phyloP scores from a whole-genome alignment of 164 flowering plant genomes.

The Piper betle region DNA sequence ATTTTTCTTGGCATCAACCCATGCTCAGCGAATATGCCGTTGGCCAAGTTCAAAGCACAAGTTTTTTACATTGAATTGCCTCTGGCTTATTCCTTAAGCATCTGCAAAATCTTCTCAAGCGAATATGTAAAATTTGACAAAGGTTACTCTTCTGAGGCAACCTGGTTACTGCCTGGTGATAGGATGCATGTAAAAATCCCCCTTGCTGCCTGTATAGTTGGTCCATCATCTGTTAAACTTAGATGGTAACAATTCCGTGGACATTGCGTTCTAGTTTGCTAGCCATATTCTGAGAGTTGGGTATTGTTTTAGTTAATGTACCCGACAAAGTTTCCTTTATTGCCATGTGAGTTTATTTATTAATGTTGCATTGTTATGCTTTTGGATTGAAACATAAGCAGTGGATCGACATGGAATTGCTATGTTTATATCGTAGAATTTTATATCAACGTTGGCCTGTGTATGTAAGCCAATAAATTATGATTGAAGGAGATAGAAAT shows the following conservation, averaged over 20 bases:
- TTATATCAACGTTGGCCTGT: background rate
- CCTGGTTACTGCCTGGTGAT: background rate
- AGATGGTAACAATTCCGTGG: background rate
- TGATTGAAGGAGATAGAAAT: background rate
- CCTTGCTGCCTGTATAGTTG: background rate
- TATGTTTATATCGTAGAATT: too few relatives aligned
- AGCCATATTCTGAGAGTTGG: background rate
- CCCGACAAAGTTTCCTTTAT: conserved; percentile 22
- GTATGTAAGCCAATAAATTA: background rate
- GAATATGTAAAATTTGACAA: too few relatives aligned
- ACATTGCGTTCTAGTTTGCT: background rate
- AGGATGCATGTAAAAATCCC: background rate
- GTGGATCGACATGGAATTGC: background rate
- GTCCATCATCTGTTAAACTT: background rate
- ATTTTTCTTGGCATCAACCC: background rate
- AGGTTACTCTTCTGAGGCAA: background rate
- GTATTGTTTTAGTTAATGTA: background rate
- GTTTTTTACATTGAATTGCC: background rate
- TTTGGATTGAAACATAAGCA: background rate
- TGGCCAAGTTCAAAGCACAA: background rate
- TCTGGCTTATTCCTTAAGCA: background rate
- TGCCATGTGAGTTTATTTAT: background rate
- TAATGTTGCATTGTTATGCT: background rate
- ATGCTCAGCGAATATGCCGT: background rate
- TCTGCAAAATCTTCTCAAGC: background rate